Evolutionary conservation across 257 asterid genomes (phyloP).

Genomic region (Cruciata laevipes): DNA sequence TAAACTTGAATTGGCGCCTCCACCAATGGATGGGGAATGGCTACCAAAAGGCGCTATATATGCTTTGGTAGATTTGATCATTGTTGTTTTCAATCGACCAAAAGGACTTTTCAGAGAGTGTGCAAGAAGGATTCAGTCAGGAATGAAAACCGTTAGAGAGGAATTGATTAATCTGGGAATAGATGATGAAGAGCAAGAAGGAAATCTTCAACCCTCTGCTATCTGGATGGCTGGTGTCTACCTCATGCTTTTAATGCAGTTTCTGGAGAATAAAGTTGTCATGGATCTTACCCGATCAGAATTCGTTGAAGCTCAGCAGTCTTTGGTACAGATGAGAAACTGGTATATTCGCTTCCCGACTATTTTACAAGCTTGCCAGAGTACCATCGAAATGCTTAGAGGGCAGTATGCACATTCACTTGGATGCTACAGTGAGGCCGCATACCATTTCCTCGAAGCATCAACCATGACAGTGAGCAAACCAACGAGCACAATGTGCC

Average conservation of each 20-base stretch:
- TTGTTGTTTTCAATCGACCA: slow-evolving; percentile 84
- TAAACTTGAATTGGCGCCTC: slow-evolving; percentile 84
- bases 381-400: slow-evolving; percentile 80
- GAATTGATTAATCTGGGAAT: slow-evolving; percentile 78
- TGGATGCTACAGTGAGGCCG: slow-evolving; percentile 79
- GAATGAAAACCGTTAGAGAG: slow-evolving; percentile 67
- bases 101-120: slow-evolving; percentile 87
- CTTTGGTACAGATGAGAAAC: slow-evolving; percentile 84
- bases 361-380: slow-evolving; percentile 86
- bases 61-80: slow-evolving; percentile 85
- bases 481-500: slow-evolving; percentile 81
- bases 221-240: slow-evolving; percentile 96
- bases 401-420: slow-evolving; percentile 95
- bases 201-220: slow-evolving; percentile 80
- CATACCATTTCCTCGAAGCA: slow-evolving; percentile 87
- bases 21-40: slow-evolving; percentile 99
- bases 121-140: slow-evolving; percentile 80
- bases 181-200: slow-evolving; percentile 65
- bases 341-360: slow-evolving; percentile 88
- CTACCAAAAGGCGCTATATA: slow-evolving; percentile 92
- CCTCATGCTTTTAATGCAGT: slow-evolving; percentile 82
- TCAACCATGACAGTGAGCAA: slow-evolving; percentile 77
- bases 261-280: slow-evolving; percentile 91
- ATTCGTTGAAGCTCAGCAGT: slow-evolving; percentile 88
- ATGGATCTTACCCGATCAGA: slow-evolving; percentile 89